Evolutionary conservation across 352 stramenopile species (phyloP).

Genomic region (Phytophthora pistaciae): DNA sequence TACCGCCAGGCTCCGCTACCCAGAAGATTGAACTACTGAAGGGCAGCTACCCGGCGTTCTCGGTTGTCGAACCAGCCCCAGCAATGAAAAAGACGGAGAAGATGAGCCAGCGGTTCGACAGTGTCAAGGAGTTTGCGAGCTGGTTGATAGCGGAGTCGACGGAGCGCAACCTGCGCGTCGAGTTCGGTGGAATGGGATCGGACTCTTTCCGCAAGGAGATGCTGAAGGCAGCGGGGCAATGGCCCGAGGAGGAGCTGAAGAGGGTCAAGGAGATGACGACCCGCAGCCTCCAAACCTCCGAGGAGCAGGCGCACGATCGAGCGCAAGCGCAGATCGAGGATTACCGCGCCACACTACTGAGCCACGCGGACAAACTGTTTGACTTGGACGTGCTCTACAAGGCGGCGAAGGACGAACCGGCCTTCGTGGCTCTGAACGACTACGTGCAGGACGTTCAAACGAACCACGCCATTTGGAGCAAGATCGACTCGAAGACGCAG

Average conservation of each 20-base stretch:
- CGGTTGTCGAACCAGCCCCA: constrained; percentile 35
- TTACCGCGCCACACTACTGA: constrained; percentile 18
- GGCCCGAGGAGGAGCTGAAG: constrained; percentile 37
- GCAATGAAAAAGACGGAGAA: constrained; percentile 25
- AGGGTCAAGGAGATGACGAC: constrained; percentile 27
- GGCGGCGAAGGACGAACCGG: constrained; percentile 5
- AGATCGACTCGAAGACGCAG: constrained; percentile 19
- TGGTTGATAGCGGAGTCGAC: constrained; percentile 34
- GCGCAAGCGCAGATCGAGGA: constrained; percentile 36
- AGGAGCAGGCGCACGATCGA: constrained; percentile 31
- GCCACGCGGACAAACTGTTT: constrained; percentile 34
- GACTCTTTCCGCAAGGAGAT: constrained; percentile 8
- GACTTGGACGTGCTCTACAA: constrained; percentile 42
- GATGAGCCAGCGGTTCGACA: constrained; percentile 18
- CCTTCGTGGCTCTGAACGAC: constrained; percentile 16
- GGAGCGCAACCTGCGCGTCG: constrained; percentile 25
- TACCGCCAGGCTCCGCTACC: neutral
- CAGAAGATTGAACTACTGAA: constrained; percentile 38
- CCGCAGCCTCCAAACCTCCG: constrained; percentile 24
- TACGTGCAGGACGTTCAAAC: constrained; percentile 29
- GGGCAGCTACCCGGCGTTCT: constrained; percentile 45
- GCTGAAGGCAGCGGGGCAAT: constrained; percentile 23
- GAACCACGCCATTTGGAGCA: constrained; percentile 23
- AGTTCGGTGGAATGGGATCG: neutral
- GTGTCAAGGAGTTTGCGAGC: constrained; percentile 20